These are phyloP conservation scores for Podosphaera aphanis DNA, from an alignment of 2,329 filamentous ascomycete species.

Conservation along the genomic window DNA sequence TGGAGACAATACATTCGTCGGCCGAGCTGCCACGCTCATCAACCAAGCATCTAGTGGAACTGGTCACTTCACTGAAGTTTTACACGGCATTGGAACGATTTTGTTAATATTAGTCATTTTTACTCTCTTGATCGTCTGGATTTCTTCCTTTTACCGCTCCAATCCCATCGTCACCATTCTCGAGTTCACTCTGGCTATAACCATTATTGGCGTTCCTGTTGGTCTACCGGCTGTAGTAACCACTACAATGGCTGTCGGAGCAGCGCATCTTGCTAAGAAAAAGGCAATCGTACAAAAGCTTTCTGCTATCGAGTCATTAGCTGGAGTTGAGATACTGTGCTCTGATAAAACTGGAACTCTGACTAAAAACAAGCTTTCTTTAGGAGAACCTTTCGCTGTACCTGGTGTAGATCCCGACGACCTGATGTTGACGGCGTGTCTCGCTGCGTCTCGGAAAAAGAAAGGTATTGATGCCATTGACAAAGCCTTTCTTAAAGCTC, in stretches of 20 bases:
- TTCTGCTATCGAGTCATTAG: conserved; percentile 73
- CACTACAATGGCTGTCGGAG: conserved; percentile 85
- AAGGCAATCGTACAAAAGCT: conserved; percentile 86
- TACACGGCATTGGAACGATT: conserved; percentile 67
- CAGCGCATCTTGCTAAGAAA: conserved; percentile 76
- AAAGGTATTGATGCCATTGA: conserved; percentile 90
- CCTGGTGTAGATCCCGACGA: conserved; percentile 65
- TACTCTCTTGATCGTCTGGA: conserved; percentile 64
- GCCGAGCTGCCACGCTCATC: conserved; percentile 68
- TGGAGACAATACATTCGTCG: conserved; percentile 77
- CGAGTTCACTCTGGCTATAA: conserved; percentile 68
- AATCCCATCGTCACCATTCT: conserved; percentile 60
- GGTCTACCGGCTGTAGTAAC: conserved; percentile 84
- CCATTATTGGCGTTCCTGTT: conserved; percentile 78
- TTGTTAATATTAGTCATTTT: conserved; percentile 60
- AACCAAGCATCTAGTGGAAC: conserved; percentile 48
- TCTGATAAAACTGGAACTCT: conserved; percentile 86
- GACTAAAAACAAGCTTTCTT: conserved; percentile 82
- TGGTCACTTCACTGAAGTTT: conserved; percentile 78
- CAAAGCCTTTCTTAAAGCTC: conserved; percentile 77
- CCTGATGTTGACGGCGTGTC: conserved; percentile 75
- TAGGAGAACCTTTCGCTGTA: conserved; percentile 66
- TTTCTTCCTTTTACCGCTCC: conserved; percentile 70
- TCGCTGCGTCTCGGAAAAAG: conserved; percentile 81
- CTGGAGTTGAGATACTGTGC: conserved; percentile 82